Base-by-base conservation (phyloP, 768 basidiomycete genomes). In the Psilocybe tampanensis region DNA sequence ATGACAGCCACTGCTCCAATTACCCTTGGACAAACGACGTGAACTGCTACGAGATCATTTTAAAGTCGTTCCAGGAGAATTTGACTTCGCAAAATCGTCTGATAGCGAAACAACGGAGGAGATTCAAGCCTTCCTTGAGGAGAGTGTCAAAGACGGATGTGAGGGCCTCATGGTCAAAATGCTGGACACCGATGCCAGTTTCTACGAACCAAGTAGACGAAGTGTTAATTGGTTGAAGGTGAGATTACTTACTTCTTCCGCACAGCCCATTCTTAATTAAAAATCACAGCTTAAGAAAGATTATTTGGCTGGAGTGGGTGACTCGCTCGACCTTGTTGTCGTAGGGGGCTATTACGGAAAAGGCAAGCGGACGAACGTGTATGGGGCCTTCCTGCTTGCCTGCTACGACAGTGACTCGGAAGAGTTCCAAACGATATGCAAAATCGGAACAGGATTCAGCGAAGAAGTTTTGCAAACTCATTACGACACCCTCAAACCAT, bases 111-210 rank as follows among this genome's bases (percentile, higher is more conserved):
- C 89, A 8, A 89, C 86, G 4, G 97, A 99, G 21, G 95, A 97
- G 66, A 98, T 99, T 45, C 94, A 97, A 68, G 70, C 82, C 1
- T 98, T 99, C 80, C 76, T 99, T 8, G 96, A 98, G 68, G 92
- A 95, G 62, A 95, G 92, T 70, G 93, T 99, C 63, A 98, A 95
- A 70, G 97, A 98, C 68, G 95, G 96, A 1, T 98, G 97, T 69
- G 97, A 99, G 71, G 97, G 97, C 9, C 82, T 99, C 44, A 99
- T 99, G 97, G 94, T 99, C 57, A 99, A 99, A 77, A 96, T 97
- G 94, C 76, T 99, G 17, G 93, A 96, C 41, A 89, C 85, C 44
- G 89, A 94, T 36, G 92, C 89, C 7, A 93, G 94, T 70, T 92
- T 84, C 65, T 99, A 99, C 68, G 95, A 98, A 72, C 97, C 97